Conservation (phyloP, 1,284 basidiomycete species). For the Irpex lacteus region DNA sequence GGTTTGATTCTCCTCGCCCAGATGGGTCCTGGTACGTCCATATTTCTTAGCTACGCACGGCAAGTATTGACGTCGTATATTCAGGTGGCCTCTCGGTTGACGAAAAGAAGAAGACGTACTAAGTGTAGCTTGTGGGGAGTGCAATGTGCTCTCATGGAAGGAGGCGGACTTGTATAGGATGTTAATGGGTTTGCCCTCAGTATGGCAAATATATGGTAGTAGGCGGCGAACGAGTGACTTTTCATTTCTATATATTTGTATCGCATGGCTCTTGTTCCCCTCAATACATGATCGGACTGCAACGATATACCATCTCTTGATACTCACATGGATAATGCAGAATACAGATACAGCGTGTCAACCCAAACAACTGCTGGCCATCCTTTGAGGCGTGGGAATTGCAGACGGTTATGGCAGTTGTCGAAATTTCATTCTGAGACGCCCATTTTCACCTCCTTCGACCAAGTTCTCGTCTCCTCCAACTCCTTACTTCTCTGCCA, state of each 20-base stretch:
- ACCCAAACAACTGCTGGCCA: not conserved
- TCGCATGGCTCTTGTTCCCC: not conserved
- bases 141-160: not conserved
- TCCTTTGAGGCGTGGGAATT: not conserved
- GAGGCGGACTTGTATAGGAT: not conserved
- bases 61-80: conserved; percentile 1
- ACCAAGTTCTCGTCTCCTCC: not conserved
- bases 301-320: not conserved
- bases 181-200: not conserved
- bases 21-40: conserved; percentile 82
- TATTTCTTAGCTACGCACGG: not conserved
- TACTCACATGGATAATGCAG: not conserved
- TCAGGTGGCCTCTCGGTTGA: conserved; percentile 93
- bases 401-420: not conserved
- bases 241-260: conserved; percentile 5
- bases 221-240: not conserved
- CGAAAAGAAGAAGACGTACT: conserved; percentile 98
- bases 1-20: conserved; percentile 96
- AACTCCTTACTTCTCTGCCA: not conserved
- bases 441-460: not conserved
- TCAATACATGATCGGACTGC: not conserved
- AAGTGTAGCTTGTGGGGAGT: conserved; percentile 7
- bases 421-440: conserved; percentile 9
- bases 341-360: too few species aligned
- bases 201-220: not conserved